Evolutionary conservation across 2,329 filamentous ascomycete genomes (phyloP).

Genomic region (Aspergillus caelatus): DNA sequence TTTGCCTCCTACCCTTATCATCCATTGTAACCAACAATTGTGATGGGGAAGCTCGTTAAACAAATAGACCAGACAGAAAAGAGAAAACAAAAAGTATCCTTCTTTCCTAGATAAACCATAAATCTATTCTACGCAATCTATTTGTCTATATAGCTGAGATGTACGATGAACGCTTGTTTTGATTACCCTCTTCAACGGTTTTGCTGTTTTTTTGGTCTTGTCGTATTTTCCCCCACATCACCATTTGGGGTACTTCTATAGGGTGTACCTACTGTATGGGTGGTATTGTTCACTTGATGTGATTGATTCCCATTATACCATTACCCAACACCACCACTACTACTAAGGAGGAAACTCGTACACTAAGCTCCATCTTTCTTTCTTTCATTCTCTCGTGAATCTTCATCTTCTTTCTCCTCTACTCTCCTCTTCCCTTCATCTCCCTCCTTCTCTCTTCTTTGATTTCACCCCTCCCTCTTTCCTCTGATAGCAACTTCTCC

Average conservation of each 20-base stretch:
- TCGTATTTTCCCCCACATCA: slow-evolving; percentile 12
- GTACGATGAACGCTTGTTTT: neutral
- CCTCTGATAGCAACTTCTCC: slow-evolving; percentile 35
- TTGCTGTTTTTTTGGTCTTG: slow-evolving; percentile 6
- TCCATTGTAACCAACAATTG: neutral
- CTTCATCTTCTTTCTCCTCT: slow-evolving; percentile 18
- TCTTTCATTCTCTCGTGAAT: slow-evolving; percentile 12
- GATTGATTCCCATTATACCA: slow-evolving; percentile 4
- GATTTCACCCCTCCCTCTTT: slow-evolving; percentile 26
- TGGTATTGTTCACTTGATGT: slow-evolving; percentile 5
- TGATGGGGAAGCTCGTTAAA: neutral
- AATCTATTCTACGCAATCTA: neutral
- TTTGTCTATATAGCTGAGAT: neutral
- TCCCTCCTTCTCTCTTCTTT: slow-evolving; percentile 25
- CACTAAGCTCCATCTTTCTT: slow-evolving; percentile 3
- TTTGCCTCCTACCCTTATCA: neutral
- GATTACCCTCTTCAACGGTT: neutral
- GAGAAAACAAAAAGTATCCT: neutral
- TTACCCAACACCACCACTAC: neutral
- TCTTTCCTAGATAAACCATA: neutral
- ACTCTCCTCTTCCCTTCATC: slow-evolving; percentile 16
- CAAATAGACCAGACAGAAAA: neutral
- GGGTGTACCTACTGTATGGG: slow-evolving; percentile 2
- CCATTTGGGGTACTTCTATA: slow-evolving; percentile 1
- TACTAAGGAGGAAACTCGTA: neutral